A percentile compares a stretch with the other conserved stretches of the same genome.
These are phyloP conservation scores for Kwoniella sp. DNA, from an alignment of 768 basidiomycete genomes.

Conservation along the genomic window DNA sequence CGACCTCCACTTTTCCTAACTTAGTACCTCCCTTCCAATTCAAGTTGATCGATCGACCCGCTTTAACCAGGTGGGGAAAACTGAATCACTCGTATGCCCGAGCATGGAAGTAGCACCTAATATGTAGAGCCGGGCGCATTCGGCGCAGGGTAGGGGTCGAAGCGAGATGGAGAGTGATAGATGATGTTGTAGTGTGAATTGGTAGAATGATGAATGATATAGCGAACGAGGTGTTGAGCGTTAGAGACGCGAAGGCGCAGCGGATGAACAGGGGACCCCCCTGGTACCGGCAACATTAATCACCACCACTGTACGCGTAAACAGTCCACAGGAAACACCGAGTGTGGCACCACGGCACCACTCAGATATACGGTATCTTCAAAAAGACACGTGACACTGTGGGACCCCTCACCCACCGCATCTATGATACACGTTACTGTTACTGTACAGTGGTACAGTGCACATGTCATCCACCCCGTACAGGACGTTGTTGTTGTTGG, in stretches of 20 bases:
- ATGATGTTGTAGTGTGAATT: background rate
- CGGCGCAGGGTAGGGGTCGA: background rate
- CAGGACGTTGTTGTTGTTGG: too few species aligned
- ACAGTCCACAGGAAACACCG: slow-evolving; percentile 2
- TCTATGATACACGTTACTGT: too few species aligned
- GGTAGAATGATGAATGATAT: slow-evolving; percentile 1
- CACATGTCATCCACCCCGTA: too few species aligned
- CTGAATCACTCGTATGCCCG: background rate
- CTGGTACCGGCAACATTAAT: background rate
- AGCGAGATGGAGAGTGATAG: background rate
- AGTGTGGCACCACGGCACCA: slow-evolving; percentile 23
- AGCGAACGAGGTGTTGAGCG: slow-evolving; percentile 12
- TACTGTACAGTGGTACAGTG: too few species aligned
- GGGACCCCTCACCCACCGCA: background rate
- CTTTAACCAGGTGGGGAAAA: background rate
- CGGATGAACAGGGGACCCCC: background rate
- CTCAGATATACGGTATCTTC: too few species aligned
- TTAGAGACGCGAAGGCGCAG: slow-evolving; percentile 17
- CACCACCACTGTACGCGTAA: background rate
- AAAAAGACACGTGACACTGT: background rate
- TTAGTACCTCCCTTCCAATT: background rate
- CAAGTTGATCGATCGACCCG: background rate
- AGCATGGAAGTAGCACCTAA: background rate
- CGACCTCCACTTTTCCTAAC: slow-evolving; percentile 44
- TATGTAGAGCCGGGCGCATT: background rate